These are phyloP conservation scores for Boletus barrowsii DNA, from an alignment of 768 basidiomycete species.

Conservation along the genomic window DNA sequence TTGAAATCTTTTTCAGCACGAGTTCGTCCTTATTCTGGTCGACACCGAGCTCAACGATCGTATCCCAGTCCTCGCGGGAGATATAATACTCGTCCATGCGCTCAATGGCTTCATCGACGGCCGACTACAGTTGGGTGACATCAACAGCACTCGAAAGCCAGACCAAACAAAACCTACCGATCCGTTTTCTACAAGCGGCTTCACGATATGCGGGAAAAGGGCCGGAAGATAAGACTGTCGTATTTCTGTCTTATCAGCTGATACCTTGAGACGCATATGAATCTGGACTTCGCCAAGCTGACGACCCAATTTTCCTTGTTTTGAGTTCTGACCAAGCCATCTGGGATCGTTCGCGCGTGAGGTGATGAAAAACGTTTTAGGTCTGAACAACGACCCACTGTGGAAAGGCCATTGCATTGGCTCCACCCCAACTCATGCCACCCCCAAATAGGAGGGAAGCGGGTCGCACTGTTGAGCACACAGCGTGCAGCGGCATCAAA, in stretches of 20 bases:
- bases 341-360: slow-evolving; percentile 27
- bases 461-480: slow-evolving; percentile 86
- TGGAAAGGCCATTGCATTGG: slow-evolving; percentile 74
- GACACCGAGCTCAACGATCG: slow-evolving; percentile 89
- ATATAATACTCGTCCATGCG: slow-evolving; percentile 94
- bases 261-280: slow-evolving; percentile 91
- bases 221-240: slow-evolving; percentile 89
- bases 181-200: slow-evolving; percentile 72
- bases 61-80: slow-evolving; percentile 95
- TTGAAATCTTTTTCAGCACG: slow-evolving; percentile 79
- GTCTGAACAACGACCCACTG: slow-evolving; percentile 50
- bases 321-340: slow-evolving; percentile 98
- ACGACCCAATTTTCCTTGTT: slow-evolving; percentile 75
- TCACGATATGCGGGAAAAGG: slow-evolving; percentile 76
- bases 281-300: slow-evolving; percentile 89
- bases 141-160: background rate
- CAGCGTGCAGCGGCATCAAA: slow-evolving; percentile 89
- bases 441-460: slow-evolving; percentile 79
- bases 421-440: slow-evolving; percentile 63
- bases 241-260: slow-evolving; percentile 87
- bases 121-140: slow-evolving; percentile 28
- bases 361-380: background rate
- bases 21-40: slow-evolving; percentile 71
- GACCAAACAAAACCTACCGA: slow-evolving; percentile 50
- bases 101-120: slow-evolving; percentile 77